Evolutionary conservation across 192 early-diverging fungal species (phyloP), one percentile per base, ranked within the genome.

Genomic region (Backusella australiensis): DNA sequence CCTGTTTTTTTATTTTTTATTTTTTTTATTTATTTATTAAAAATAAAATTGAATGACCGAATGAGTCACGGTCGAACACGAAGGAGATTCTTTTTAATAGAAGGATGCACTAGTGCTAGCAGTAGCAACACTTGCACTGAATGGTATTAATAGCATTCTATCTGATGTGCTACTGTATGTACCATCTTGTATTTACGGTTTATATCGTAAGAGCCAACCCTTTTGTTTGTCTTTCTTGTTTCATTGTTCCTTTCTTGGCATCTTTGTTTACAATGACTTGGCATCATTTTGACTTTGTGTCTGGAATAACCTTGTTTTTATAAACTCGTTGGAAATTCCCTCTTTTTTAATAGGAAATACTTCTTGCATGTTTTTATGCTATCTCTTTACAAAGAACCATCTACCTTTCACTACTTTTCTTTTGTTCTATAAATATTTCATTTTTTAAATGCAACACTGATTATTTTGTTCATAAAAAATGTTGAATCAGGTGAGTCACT

Each of bases 31-130:
- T 59, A 26, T 32, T 32, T 32, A 32, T 32, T 32, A 12, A 14
- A 59, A 59, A 63, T n/a, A 23, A 63, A 49, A 29, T 63, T 63
- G 26, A 63, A 63, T 63, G 56, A 32, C 56, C 56, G 56, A 63
- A 29, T 63, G 56, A 63, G 23, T 63, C 56, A 63, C 56, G 7
- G 14, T 11, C 23, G 21, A 63, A 26, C 26, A 29, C 26, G 26
- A 44, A 15, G 15, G 42, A 44, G 17, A 19, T 17, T 53, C 4
- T 53, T 53, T 17, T n/a, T 21, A 56, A 56, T 8, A 53, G 5
- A 53, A 53, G 21, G 21, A 26, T 23, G 9, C 0, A 11, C 7
- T 7, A n/a, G 5, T 53, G 7, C 0, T 44, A 44, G 15, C 4
- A 44, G 15, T 44, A 44, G 15, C 15, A 17, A 44, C 19, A 44